Base-by-base conservation (phyloP, 768 basidiomycete species). In the Boletales sp. region DNA sequence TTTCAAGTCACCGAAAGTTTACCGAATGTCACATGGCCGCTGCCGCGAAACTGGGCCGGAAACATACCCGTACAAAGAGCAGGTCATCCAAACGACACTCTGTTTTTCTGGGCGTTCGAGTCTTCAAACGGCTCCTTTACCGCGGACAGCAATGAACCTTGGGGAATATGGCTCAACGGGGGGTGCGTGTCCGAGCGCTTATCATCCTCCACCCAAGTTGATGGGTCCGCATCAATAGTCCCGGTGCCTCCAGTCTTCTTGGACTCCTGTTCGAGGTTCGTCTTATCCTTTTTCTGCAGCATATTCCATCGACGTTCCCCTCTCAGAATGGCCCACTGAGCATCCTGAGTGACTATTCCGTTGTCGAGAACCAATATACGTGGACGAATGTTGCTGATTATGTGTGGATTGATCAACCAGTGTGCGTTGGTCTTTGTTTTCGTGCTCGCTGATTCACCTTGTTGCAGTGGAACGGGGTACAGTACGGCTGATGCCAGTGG, bases 331-430 rank as follows among this genome's bases (percentile, higher is more conserved):
- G 86, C 1, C 86, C 86, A 2, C 79, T 87, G 41, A 72, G 73
- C 5, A 72, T 88, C 42, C 65, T 70, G 25, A 63, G 69, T 50
- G 71, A 86, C 56, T 80, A 79, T 46, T 73, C 70, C 11, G 61
- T 74, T 1, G 64, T 65, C 15, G 57, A 71, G 15, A 87, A 87
- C 55, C 61, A 72, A 4, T 75, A 79, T 61, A 74, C 78, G 54
- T 86, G 83, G 80, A 67, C 76, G 49, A 74, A 68, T 34, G 56
- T 85, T 21, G 77, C 81, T 5, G 58, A 50, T 33, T 81, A 80
- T 54, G 76, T 87, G 45, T 87, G 82, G 82, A 70, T 88, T 44
- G 87, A 88, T 57, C 82, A 87, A 49, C 87, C 86, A 45, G 84
- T 84, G 60, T 71, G 60, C 4, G 71, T 57, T 19, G 32, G 18